phyloP scores from a whole-genome alignment of 2,329 filamentous ascomycete species.

The Sphaceloma murrayae region DNA sequence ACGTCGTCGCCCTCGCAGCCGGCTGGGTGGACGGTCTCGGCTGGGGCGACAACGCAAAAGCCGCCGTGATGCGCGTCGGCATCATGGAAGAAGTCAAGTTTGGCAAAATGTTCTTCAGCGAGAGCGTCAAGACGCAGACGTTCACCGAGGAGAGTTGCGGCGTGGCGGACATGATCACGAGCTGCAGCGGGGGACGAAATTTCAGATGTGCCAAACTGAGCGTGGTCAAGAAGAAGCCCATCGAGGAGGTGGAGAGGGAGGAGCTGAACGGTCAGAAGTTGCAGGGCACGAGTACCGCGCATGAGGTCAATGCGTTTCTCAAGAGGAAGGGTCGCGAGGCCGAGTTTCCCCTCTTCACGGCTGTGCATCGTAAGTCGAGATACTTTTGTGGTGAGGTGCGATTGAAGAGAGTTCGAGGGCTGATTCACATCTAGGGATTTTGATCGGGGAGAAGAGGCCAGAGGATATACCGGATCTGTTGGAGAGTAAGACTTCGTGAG shows the following conservation, averaged over 20 bases:
- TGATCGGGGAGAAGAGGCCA: conserved; percentile 65
- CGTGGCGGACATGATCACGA: conserved; percentile 91
- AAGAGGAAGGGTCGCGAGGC: conserved; percentile 65
- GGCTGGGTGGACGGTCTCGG: conserved; percentile 92
- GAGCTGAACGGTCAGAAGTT: conserved; percentile 96
- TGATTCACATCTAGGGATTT: conserved; percentile 60
- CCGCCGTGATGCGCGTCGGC: conserved; percentile 94
- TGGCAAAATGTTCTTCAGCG: conserved; percentile 82
- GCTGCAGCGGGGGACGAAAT: conserved; percentile 84
- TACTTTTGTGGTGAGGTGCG: no score
- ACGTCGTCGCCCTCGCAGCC: conserved; percentile 86
- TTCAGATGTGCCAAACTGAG: conserved; percentile 88
- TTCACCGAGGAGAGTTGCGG: conserved; percentile 97
- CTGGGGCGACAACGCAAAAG: conserved; percentile 98
- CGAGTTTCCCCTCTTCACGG: conserved; percentile 87
- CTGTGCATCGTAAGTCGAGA: conserved; percentile 59
- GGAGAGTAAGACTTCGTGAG: conserved; percentile 22
- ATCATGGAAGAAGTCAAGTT: conserved; percentile 96
- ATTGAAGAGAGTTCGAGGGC: no score
- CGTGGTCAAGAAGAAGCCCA: conserved; percentile 65
- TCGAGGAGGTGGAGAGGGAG: conserved; percentile 77
- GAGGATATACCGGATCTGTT: conserved; percentile 67
- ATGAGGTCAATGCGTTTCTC: conserved; percentile 84
- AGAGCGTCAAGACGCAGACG: conserved; percentile 69
- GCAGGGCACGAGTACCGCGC: conserved; percentile 85